These are phyloP conservation scores for Durotheca rogersii DNA, from an alignment of 495 filamentous ascomycete species.

Conservation along the genomic window DNA sequence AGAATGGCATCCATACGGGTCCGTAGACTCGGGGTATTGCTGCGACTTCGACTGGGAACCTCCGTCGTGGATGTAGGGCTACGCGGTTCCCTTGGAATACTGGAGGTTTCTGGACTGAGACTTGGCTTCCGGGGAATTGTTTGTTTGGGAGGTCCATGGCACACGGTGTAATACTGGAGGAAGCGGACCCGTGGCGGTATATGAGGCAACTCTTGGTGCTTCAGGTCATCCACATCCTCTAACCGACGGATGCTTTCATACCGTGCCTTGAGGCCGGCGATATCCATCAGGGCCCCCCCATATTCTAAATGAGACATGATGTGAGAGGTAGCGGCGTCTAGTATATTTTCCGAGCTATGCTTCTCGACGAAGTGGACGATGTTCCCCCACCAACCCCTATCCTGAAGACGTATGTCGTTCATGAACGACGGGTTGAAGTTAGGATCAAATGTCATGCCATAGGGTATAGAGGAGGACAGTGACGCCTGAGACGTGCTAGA, in stretches of 20 bases:
- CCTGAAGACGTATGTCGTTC: constrained; percentile 67
- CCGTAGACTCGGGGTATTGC: constrained; percentile 18
- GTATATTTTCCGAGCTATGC: constrained; percentile 64
- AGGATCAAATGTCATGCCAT: constrained; percentile 50
- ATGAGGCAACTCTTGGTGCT: constrained; percentile 19
- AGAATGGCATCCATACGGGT: constrained; percentile 1
- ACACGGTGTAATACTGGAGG: constrained; percentile 88
- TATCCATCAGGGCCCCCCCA: constrained; percentile 77
- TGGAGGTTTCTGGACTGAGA: constrained; percentile 16
- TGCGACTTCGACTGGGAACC: constrained; percentile 49
- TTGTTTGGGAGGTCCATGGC: constrained; percentile 64
- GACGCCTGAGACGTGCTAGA: constrained; percentile 32
- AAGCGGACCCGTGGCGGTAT: constrained; percentile 62
- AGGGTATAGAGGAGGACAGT: constrained; percentile 27
- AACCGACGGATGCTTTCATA: constrained; percentile 66
- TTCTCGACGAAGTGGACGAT: constrained; percentile 78
- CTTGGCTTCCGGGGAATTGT: constrained; percentile 32
- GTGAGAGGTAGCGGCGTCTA: constrained; percentile 68
- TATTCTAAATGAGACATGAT: constrained; percentile 81
- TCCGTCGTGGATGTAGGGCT: constrained; percentile 34
- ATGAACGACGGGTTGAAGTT: constrained; percentile 71
- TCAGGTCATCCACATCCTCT: constrained; percentile 63
- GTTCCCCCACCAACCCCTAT: constrained; percentile 65
- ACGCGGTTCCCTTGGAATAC: background rate
- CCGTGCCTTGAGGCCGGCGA: constrained; percentile 63